Evolutionary conservation across 208 protist genomes (phyloP).

Genomic region (Trypanosoma conorhini): DNA sequence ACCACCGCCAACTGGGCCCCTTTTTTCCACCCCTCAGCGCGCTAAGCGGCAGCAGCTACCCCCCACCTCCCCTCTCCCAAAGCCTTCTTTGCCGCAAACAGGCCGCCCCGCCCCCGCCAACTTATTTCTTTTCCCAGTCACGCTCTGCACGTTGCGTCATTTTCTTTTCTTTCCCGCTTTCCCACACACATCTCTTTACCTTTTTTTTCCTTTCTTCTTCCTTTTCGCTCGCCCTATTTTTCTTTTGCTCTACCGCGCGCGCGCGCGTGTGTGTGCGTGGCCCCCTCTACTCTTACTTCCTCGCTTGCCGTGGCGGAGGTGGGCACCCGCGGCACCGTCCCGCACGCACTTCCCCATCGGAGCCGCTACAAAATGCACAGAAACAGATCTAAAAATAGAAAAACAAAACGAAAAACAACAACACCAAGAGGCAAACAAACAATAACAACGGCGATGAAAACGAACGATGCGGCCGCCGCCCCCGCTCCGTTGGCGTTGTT

Average conservation of each 20-base stretch:
- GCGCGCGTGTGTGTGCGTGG: no score
- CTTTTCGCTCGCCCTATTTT: not conserved
- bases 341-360: not conserved
- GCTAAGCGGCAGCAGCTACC: no score
- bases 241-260: not conserved
- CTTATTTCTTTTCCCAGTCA: no score
- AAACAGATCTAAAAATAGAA: not conserved
- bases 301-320: no score
- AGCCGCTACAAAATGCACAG: not conserved
- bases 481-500: not conserved
- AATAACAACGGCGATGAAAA: not conserved
- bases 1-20: no score
- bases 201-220: slow-evolving; percentile 1
- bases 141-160: not conserved
- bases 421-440: no score
- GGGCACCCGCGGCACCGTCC: not conserved
- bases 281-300: no score
- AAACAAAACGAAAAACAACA: not conserved
- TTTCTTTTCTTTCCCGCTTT: not conserved
- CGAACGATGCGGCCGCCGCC: no score
- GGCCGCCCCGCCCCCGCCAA: not conserved
- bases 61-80: no score
- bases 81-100: not conserved
- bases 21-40: no score
- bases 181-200: not conserved